Conservation (phyloP, 352 stramenopile species). For the Albugo candida region DNA sequence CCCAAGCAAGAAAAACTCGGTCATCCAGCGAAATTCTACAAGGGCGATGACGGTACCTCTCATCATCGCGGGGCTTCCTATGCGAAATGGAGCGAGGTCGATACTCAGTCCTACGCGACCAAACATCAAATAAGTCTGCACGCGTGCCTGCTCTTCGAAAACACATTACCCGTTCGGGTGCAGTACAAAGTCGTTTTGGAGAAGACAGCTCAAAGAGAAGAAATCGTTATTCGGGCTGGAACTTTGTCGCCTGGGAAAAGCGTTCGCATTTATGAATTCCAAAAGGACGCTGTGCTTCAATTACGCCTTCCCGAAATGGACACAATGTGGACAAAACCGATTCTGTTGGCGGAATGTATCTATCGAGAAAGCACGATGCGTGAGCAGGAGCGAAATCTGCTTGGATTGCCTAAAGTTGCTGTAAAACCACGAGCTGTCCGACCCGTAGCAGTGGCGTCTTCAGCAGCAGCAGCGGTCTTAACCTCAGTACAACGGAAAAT, state of each 20-base stretch:
- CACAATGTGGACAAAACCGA: constrained; percentile 53
- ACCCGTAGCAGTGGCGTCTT: constrained; percentile 32
- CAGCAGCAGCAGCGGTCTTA: constrained; percentile 17
- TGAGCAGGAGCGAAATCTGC: no score
- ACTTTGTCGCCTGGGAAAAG: constrained; percentile 70
- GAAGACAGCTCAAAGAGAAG: constrained; percentile 8
- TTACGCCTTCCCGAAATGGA: constrained; percentile 72
- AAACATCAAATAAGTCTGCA: constrained; percentile 78
- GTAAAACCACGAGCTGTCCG: constrained; percentile 23
- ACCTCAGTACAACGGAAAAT: background rate
- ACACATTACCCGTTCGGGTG: constrained; percentile 69
- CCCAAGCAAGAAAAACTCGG: background rate
- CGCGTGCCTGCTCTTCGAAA: constrained; percentile 72
- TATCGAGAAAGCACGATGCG: constrained; percentile 44
- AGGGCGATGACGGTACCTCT: constrained; percentile 12
- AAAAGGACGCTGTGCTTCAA: constrained; percentile 45
- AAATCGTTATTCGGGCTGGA: constrained; percentile 26
- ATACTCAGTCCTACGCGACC: constrained; percentile 59
- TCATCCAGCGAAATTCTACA: background rate
- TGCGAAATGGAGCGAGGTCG: background rate
- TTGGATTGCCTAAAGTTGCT: no score
- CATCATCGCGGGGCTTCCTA: background rate
- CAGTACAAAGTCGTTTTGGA: constrained; percentile 52
- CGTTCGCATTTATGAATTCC: constrained; percentile 64
- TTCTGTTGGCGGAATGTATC: constrained; percentile 63